Percentiles rank a stretch among this genome's conserved stretches.
Evolutionary conservation across 768 basidiomycete species (phyloP).

Genomic region (Naganishia kalamii): DNA sequence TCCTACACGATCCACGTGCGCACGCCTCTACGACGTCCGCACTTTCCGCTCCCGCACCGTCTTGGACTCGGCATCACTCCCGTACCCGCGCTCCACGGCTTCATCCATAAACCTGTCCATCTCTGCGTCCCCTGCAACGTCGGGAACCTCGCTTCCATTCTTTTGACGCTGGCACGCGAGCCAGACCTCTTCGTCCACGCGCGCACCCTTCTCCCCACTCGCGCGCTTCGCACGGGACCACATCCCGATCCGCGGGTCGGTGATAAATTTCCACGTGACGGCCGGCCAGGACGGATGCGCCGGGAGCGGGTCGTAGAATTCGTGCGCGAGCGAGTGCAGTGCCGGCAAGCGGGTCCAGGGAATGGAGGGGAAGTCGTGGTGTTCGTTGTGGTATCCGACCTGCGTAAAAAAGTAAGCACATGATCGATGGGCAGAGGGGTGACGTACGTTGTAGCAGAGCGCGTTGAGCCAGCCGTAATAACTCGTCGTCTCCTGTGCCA

Average conservation of each 20-base stretch:
- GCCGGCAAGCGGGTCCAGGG: conserved; percentile 89
- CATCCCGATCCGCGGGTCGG: conserved; percentile 79
- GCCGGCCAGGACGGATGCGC: conserved; percentile 89
- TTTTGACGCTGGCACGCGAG: conserved; percentile 20
- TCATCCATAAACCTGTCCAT: conserved; percentile 28
- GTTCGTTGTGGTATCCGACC: conserved; percentile 98
- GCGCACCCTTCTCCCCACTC: conserved; percentile 31
- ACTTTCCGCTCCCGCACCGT: neutral
- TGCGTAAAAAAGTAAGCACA: conserved; percentile 47
- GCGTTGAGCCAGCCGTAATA: conserved; percentile 90
- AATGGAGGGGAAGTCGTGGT: conserved; percentile 96
- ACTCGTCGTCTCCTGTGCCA: conserved; percentile 90
- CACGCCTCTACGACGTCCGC: too few relatives aligned
- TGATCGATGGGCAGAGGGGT: neutral
- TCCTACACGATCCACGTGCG: too few relatives aligned
- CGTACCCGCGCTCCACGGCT: conserved; percentile 34
- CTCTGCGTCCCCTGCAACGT: neutral
- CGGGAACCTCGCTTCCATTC: neutral
- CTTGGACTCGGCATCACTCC: conserved; percentile 28
- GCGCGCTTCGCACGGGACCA: conserved; percentile 76
- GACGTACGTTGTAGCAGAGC: conserved; percentile 73
- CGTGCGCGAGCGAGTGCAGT: conserved; percentile 73
- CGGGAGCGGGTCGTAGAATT: conserved; percentile 83
- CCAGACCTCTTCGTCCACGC: conserved; percentile 43
- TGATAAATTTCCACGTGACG: conserved; percentile 89